Base-by-base conservation (phyloP, 106 monocot species). In the Phalaenopsis aphrodite region DNA sequence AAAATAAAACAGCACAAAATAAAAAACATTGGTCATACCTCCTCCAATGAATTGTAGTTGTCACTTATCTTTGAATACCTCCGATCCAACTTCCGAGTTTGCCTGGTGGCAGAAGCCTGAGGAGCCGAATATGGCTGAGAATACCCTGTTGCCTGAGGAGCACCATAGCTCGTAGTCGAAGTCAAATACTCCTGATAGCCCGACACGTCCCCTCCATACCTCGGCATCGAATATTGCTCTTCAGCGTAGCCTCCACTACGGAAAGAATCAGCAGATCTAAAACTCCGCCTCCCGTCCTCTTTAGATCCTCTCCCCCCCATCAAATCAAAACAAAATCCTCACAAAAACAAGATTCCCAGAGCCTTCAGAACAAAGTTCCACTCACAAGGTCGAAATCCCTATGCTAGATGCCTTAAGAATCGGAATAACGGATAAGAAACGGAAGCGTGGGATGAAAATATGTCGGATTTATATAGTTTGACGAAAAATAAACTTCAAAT, bases 11-110 rank as follows among this genome's bases (percentile, higher is more conserved):
- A 65, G 10, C 14, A 52, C 30, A 24, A 65, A 65, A 23, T 65
- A 24, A 65, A 16, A 0, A 8, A 6, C 23, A 21, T 52, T 12
- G 2, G 39, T 2, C 69, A 69, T 39, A 76, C 76, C 76, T 76
- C 49, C 6, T 76, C 48, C 76, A 76, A 49, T 49, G 76, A 76
- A 49, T 76, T 47, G 49, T 48, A 76, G 49, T 47, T 76, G 49
- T 76, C 76, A 5, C 48, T 76, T 76, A 52, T 76, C 49, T 76
- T n/a, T 30, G 76, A 76, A 76, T 76, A 76, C 49, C 76, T 76
- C 76, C 49, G 76, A 42, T 76, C 49, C 49, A 76, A 48, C 46
- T 47, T 76, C 76, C 74, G 61, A n/a, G 61, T 21, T 61, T 61
- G 8, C 69, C 74, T 4, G 2, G 74, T 21, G 19, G 74, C 74